Conservation (phyloP, 1,139 yeast species). For the Yamadazyma triangularis region DNA sequence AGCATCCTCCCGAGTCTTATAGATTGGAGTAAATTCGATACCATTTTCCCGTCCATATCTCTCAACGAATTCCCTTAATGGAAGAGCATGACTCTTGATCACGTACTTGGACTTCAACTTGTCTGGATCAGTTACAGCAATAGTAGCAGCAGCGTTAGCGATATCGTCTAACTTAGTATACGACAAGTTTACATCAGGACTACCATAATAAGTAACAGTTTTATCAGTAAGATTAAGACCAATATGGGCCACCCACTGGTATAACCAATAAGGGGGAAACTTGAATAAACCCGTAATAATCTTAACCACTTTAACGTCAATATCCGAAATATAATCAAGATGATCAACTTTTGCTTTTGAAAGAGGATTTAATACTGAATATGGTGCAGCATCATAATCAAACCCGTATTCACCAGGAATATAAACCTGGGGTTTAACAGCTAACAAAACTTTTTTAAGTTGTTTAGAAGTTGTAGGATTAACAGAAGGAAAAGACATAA, state of each 20-base stretch:
- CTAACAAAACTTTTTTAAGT: slow-evolving; percentile 33
- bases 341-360: slow-evolving; percentile 35
- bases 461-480: too few relatives aligned
- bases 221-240: slow-evolving; percentile 35
- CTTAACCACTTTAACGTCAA: slow-evolving; percentile 51
- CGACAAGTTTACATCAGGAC: slow-evolving; percentile 27
- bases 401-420: slow-evolving; percentile 64
- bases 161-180: slow-evolving; percentile 41
- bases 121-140: slow-evolving; percentile 33
- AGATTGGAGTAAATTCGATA: too few relatives aligned
- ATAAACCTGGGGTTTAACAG: slow-evolving; percentile 47
- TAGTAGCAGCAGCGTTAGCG: slow-evolving; percentile 41
- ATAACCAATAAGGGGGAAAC: slow-evolving; percentile 31
- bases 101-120: slow-evolving; percentile 43
- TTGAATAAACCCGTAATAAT: slow-evolving; percentile 43
- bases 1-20: too few relatives aligned
- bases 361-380: slow-evolving; percentile 28
- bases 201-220: slow-evolving; percentile 37
- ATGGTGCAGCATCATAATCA: slow-evolving; percentile 23
- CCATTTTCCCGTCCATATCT: slow-evolving; percentile 39
- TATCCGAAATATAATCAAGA: slow-evolving; percentile 33
- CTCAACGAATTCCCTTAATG: slow-evolving; percentile 35
- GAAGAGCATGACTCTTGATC: slow-evolving; percentile 37
- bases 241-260: slow-evolving; percentile 28
- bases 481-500: slow-evolving; percentile 34